These are phyloP conservation scores for Paramecium bursaria DNA, from an alignment of 73 alveolate genomes.

Conservation along the genomic window DNA sequence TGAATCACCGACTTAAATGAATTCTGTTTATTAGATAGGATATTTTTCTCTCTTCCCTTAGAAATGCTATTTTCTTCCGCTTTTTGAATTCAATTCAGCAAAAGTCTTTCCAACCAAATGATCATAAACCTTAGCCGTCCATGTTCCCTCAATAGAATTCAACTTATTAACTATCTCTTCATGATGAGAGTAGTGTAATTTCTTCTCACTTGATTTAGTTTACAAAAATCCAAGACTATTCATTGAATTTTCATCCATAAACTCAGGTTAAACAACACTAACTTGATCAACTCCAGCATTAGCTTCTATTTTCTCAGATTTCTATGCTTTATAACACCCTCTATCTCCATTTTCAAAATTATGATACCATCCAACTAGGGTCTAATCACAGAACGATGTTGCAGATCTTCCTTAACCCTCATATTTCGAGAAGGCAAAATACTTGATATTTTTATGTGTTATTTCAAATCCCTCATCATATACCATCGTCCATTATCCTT, in stretches of 20 bases:
- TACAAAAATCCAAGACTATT: slow-evolving; percentile 7
- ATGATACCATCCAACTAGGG: slow-evolving; percentile 68
- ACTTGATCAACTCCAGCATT: slow-evolving; percentile 10
- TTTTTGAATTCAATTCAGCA: slow-evolving; percentile 36
- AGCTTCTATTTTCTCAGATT: slow-evolving; percentile 39
- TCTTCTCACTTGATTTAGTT: slow-evolving; percentile 11
- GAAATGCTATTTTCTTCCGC: slow-evolving; percentile 47
- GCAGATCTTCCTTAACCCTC: slow-evolving; percentile 38
- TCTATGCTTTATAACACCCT: slow-evolving; percentile 67
- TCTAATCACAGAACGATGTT: slow-evolving; percentile 56
- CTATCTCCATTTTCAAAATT: slow-evolving; percentile 36
- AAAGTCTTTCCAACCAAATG: slow-evolving; percentile 51
- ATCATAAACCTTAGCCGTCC: slow-evolving; percentile 64
- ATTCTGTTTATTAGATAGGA: neutral
- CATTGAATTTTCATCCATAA: slow-evolving; percentile 23
- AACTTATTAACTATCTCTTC: slow-evolving; percentile 40
- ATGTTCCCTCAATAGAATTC: slow-evolving; percentile 32
- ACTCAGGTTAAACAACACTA: slow-evolving; percentile 63
- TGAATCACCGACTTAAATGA: neutral
- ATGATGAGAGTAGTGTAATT: neutral
- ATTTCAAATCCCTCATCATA: slow-evolving; percentile 73
- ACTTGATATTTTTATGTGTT: slow-evolving; percentile 33
- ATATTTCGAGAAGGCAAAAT: slow-evolving; percentile 64
- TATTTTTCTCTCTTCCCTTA: slow-evolving; percentile 6
- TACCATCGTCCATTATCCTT: slow-evolving; percentile 69